These are phyloP conservation scores for Helianthus tuberosus DNA, from an alignment of 129 eudicot species.

Conservation along the genomic window DNA sequence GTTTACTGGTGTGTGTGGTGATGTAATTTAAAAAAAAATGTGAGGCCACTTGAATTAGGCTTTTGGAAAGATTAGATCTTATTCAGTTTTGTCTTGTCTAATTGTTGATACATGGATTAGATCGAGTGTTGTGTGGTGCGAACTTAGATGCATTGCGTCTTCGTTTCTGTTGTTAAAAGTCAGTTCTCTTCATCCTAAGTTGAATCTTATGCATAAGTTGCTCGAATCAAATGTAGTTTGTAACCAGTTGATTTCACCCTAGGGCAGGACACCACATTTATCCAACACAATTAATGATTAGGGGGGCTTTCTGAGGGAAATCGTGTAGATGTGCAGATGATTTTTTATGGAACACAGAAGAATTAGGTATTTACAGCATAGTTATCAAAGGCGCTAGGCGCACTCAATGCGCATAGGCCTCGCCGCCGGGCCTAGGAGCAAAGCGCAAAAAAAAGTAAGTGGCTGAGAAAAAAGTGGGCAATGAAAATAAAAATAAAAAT, in stretches of 20 bases:
- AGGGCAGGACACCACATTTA: background rate
- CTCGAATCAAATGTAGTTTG: background rate
- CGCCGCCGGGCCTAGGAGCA: too few relatives aligned
- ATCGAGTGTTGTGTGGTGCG: background rate
- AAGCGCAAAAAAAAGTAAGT: too few relatives aligned
- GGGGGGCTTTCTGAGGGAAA: background rate
- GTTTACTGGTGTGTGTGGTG: too few relatives aligned
- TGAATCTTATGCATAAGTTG: background rate
- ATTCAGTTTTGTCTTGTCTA: too few relatives aligned
- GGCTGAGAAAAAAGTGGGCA: too few relatives aligned
- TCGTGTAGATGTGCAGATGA: slow-evolving; percentile 2
- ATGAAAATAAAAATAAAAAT: too few relatives aligned
- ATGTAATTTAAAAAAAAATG: too few relatives aligned
- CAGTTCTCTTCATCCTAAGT: background rate
- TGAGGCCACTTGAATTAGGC: too few relatives aligned
- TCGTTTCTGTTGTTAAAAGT: background rate
- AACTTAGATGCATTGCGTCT: background rate
- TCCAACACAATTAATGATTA: background rate
- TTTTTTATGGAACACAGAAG: slow-evolving; percentile 1
- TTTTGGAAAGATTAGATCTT: too few relatives aligned
- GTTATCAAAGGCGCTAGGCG: too few relatives aligned
- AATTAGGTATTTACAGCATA: background rate
- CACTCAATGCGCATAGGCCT: too few relatives aligned
- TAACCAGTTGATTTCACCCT: background rate
- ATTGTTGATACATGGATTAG: too few relatives aligned